A percentile compares a stretch with the other conserved stretches of the same genome.
These are phyloP conservation scores for Bombardia bombarda DNA, from an alignment of 495 filamentous ascomycete genomes.

Conservation along the genomic window DNA sequence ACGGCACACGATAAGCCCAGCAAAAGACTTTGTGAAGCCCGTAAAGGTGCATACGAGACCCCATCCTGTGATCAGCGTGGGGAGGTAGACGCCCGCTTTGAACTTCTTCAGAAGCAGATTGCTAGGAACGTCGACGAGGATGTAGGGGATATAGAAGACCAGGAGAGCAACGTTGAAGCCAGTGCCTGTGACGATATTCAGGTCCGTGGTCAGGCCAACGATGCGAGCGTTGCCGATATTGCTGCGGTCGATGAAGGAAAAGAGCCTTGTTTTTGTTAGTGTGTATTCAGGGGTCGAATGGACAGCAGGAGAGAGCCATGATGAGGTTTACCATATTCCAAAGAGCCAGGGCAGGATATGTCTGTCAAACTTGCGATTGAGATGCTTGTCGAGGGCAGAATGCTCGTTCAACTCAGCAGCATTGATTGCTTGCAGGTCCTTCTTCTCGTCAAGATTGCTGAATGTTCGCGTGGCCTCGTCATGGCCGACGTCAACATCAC, in stretches of 20 bases:
- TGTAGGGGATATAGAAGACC: slow-evolving; percentile 45
- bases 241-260: slow-evolving; percentile 45
- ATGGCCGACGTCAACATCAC: not conserved
- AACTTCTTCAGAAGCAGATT: slow-evolving; percentile 57
- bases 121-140: slow-evolving; percentile 43
- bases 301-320: not conserved
- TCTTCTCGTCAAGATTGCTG: not conserved
- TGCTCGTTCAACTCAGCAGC: too few species aligned
- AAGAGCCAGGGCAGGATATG: slow-evolving; percentile 44
- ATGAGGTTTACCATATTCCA: slow-evolving; percentile 31
- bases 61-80: slow-evolving; percentile 40
- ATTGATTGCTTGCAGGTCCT: too few species aligned
- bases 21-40: slow-evolving; percentile 46
- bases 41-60: slow-evolving; percentile 47
- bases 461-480: too few species aligned
- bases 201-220: slow-evolving; percentile 33
- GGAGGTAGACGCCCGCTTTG: slow-evolving; percentile 46
- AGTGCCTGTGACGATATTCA: slow-evolving; percentile 29
- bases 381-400: slow-evolving; percentile 7
- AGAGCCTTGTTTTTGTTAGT: slow-evolving; percentile 16
- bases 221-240: slow-evolving; percentile 46
- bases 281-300: not conserved
- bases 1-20: slow-evolving; percentile 48
- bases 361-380: slow-evolving; percentile 24
- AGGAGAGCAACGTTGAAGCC: slow-evolving; percentile 38